A percentile compares a stretch with the other conserved stretches of the same genome.
Conservation (phyloP, 192 early-diverging fungal species). For the Podila verticillata region DNA sequence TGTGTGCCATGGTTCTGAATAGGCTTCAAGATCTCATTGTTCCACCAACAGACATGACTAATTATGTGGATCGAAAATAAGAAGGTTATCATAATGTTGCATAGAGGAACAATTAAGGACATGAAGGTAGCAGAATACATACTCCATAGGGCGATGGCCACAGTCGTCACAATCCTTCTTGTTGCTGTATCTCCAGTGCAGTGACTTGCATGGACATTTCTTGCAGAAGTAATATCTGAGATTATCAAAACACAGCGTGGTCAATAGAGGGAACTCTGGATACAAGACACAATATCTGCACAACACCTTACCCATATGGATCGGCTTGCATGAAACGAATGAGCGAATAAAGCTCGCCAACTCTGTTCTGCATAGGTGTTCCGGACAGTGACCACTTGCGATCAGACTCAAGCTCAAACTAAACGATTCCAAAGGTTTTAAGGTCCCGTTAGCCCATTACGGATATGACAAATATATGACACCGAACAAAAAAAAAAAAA, state of each 20-base stretch:
- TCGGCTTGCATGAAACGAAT: slow-evolving; percentile 86
- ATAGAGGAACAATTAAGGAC: neutral
- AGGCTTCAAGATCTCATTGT: slow-evolving; percentile 88
- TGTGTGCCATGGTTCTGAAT: slow-evolving; percentile 81
- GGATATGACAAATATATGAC: too few relatives aligned
- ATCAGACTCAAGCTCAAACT: slow-evolving; percentile 75
- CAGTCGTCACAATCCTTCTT: slow-evolving; percentile 63
- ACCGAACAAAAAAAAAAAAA: neutral
- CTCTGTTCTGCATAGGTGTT: slow-evolving; percentile 93
- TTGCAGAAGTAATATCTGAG: slow-evolving; percentile 87
- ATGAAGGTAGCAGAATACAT: neutral
- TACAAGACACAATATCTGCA: neutral
- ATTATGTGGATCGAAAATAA: neutral
- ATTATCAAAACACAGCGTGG: slow-evolving; percentile 34
- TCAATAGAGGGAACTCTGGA: neutral
- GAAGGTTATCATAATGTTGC: neutral
- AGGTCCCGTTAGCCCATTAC: neutral
- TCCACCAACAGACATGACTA: slow-evolving; percentile 88
- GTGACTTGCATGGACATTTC: slow-evolving; percentile 72
- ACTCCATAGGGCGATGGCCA: slow-evolving; percentile 68
- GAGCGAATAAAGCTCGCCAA: slow-evolving; percentile 92
- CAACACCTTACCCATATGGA: slow-evolving; percentile 38
- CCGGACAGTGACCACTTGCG: slow-evolving; percentile 89
- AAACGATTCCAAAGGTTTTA: neutral
- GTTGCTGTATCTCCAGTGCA: slow-evolving; percentile 73